Conservation (phyloP, 192 early-diverging fungal species). For the Bifiguratus adelaidae region DNA sequence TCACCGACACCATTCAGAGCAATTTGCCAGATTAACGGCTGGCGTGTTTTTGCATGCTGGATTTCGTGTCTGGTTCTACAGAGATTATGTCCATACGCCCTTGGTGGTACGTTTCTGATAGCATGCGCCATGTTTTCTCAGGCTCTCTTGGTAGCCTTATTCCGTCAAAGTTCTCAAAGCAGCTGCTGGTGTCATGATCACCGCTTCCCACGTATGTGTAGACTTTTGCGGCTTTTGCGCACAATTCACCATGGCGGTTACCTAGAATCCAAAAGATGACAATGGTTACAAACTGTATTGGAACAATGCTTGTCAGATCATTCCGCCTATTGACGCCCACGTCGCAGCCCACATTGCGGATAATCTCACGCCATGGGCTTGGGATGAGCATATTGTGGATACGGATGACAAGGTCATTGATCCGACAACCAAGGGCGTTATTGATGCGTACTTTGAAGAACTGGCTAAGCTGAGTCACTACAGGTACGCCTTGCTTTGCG, state of each 20-base stretch:
- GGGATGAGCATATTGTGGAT: conserved; percentile 53
- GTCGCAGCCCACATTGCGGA: conserved; percentile 63
- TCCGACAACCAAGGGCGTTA: conserved; percentile 40
- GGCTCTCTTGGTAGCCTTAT: conserved; percentile 47
- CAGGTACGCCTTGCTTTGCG: not conserved
- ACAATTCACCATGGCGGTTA: no score
- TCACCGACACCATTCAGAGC: conserved; percentile 79
- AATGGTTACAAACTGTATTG: conserved; percentile 88
- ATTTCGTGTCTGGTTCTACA: conserved; percentile 71
- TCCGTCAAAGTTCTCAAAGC: conserved; percentile 62
- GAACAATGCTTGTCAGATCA: conserved; percentile 88
- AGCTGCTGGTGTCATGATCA: conserved; percentile 90
- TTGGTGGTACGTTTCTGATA: conserved; percentile 36
- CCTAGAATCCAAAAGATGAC: conserved; percentile 84
- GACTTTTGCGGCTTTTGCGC: not conserved
- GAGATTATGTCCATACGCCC: conserved; percentile 72
- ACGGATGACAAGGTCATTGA: conserved; percentile 38
- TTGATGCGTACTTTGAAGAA: conserved; percentile 62
- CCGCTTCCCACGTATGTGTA: conserved; percentile 66
- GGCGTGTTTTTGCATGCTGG: conserved; percentile 71
- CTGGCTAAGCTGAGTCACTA: conserved; percentile 26
- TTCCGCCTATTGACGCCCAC: conserved; percentile 74
- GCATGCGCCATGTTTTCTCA: not conserved
- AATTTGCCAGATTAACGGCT: conserved; percentile 76
- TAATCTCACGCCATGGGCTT: conserved; percentile 57